Base-by-base conservation (phyloP, 768 basidiomycete genomes). In the Cystoderma amianthinum region DNA sequence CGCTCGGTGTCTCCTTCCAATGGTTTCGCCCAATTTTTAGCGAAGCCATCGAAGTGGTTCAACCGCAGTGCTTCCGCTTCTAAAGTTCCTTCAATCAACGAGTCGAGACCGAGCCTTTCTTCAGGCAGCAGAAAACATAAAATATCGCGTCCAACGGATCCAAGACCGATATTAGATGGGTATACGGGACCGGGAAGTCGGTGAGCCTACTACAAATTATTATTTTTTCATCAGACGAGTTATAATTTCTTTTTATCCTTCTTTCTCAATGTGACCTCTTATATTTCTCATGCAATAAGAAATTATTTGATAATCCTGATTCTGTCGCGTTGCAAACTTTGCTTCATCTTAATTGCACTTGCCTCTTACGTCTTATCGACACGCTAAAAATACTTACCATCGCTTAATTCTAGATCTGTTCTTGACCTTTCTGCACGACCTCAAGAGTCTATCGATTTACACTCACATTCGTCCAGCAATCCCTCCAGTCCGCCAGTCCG, bases 141-240 rank as follows among this genome's bases (percentile, higher is more conserved):
- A 69, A 91, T 90, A 25, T 90, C 88, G 22, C 79, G 82, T 35
- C 87, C 87, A 1, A 87, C 85, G 3, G 88, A 90, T 51, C 87
- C 85, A 6, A 65, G 87, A 16, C 88, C 85, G 2, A 82, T 90
- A 41, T 59, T 84, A 48, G 78, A 84, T 48, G 64, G 62, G 2
- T 76, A 76, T 49, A 62, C 64, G 20, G 68, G 58, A 28, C 56
- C 63, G 39, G 65, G 69, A 44, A 71, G 73, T 48, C 71, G 70
- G 85, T 82, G 61, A 63, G 80, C 51, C 40, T 12, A 35, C 16
- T 36, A n/a, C n/a, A n/a, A n/a, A n/a, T n/a, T n/a, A n/a, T n/a
- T n/a, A n/a, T n/a, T n/a, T n/a, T n/a, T n/a, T n/a, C n/a, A n/a
- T n/a, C n/a, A n/a, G n/a, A n/a, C n/a, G n/a, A n/a, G n/a, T n/a